Percentiles rank a stretch among this genome's conserved stretches.
phyloP scores from a whole-genome alignment of 768 basidiomycete species.

The Leccinum disarticulatum region DNA sequence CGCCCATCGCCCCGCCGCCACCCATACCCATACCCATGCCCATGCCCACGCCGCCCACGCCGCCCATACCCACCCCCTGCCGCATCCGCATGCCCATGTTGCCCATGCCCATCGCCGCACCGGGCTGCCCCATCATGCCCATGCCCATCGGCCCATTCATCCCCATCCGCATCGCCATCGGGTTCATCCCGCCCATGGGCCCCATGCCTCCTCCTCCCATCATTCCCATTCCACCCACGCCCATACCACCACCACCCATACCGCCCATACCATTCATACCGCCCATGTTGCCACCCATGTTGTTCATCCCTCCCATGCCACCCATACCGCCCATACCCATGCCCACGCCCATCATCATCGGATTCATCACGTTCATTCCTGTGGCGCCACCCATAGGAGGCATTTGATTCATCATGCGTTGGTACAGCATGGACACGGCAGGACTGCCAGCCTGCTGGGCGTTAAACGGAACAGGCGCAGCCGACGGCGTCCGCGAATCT shows the following conservation, averaged over 20 bases:
- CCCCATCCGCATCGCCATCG: slow-evolving; percentile 30
- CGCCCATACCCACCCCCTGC: slow-evolving; percentile 40
- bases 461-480: slow-evolving; percentile 32
- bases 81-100: slow-evolving; percentile 37
- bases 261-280: slow-evolving; percentile 23
- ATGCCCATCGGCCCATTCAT: slow-evolving; percentile 36
- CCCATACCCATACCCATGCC: slow-evolving; percentile 23
- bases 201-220: slow-evolving; percentile 33
- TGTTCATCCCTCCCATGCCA: slow-evolving; percentile 36
- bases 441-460: slow-evolving; percentile 39
- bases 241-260: slow-evolving; percentile 14
- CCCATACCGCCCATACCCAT: slow-evolving; percentile 47
- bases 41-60: neutral
- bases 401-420: slow-evolving; percentile 39
- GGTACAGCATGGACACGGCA: slow-evolving; percentile 33
- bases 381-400: slow-evolving; percentile 47
- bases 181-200: slow-evolving; percentile 27
- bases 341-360: slow-evolving; percentile 49
- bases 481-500: slow-evolving; percentile 36
- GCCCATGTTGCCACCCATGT: slow-evolving; percentile 17
- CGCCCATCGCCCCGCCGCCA: slow-evolving; percentile 39
- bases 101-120: slow-evolving; percentile 21
- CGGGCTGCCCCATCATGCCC: slow-evolving; percentile 34
- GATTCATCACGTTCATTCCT: slow-evolving; percentile 51
- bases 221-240: slow-evolving; percentile 38